These are phyloP conservation scores for Cladophialophora immunda DNA, from an alignment of 2,329 filamentous ascomycete genomes.

Conservation along the genomic window DNA sequence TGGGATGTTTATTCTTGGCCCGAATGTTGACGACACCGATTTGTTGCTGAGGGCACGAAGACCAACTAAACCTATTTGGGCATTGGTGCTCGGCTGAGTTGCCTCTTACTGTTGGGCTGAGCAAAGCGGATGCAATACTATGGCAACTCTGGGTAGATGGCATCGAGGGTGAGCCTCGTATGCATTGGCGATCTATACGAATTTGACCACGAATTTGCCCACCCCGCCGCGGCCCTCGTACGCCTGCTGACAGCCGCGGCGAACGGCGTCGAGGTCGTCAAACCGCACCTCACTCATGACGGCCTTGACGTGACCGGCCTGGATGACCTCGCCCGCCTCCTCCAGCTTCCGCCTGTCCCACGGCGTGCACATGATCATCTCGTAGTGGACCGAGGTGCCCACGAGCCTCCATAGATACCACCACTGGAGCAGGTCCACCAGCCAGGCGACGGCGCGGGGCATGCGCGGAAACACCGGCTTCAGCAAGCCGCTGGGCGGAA, in stretches of 20 bases:
- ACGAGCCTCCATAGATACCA: slow-evolving; percentile 10
- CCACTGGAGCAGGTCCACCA: slow-evolving; percentile 1
- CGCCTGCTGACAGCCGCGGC: neutral
- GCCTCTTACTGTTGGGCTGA: too few species aligned
- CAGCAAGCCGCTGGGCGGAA: neutral
- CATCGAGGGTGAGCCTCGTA: too few species aligned
- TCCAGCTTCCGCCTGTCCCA: slow-evolving; percentile 10
- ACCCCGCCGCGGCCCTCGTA: slow-evolving; percentile 1
- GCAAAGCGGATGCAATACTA: too few species aligned
- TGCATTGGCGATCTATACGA: too few species aligned
- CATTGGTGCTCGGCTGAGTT: too few species aligned
- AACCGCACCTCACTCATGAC: neutral
- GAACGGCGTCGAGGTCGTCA: slow-evolving; percentile 1
- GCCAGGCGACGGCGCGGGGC: neutral
- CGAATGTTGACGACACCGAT: too few species aligned
- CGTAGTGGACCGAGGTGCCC: slow-evolving; percentile 8
- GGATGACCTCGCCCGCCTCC: slow-evolving; percentile 1
- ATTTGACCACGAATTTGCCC: neutral
- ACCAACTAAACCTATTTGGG: too few species aligned
- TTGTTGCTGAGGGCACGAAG: too few species aligned
- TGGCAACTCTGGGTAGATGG: too few species aligned
- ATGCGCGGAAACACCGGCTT: neutral
- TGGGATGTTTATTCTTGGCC: too few species aligned
- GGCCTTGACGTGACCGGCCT: slow-evolving; percentile 1
- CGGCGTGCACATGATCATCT: slow-evolving; percentile 1